These are phyloP conservation scores for Dillenia turbinata DNA, from an alignment of 164 flowering plant genomes.

Conservation along the genomic window DNA sequence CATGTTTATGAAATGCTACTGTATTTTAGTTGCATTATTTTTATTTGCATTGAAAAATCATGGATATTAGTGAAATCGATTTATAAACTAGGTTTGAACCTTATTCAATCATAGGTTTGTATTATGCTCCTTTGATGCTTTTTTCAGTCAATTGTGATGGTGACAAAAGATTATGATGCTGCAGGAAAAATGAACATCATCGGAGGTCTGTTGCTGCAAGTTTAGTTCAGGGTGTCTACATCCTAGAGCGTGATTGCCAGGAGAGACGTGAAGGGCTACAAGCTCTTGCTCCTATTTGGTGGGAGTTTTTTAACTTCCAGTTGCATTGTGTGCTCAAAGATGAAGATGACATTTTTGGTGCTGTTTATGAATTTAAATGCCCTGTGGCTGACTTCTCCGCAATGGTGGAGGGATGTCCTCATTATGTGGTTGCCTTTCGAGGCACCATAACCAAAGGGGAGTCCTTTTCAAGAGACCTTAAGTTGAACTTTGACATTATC, in stretches of 20 bases:
- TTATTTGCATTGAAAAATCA: too few species aligned
- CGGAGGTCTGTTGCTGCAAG: constrained; percentile 76
- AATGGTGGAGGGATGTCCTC: constrained; percentile 30
- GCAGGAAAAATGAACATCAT: constrained; percentile 63
- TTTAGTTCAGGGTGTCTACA: constrained; percentile 79
- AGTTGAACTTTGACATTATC: constrained; percentile 51
- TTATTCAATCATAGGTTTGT: too few species aligned
- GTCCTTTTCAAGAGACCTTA: constrained; percentile 55
- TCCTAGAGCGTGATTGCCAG: constrained; percentile 79
- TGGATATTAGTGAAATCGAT: too few species aligned
- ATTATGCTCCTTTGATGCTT: too few species aligned
- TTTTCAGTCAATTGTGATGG: too few species aligned
- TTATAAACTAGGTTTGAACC: too few species aligned
- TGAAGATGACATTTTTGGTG: constrained; percentile 78
- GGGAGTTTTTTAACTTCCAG: constrained; percentile 63
- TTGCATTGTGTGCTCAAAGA: constrained; percentile 49
- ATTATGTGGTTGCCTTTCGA: constrained; percentile 72
- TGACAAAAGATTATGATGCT: too few species aligned
- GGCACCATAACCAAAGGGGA: constrained; percentile 70
- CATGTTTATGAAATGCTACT: too few species aligned
- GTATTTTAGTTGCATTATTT: too few species aligned
- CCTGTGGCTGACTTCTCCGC: constrained; percentile 9
- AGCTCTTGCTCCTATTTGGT: constrained; percentile 95
- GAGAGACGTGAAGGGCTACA: constrained; percentile 42
- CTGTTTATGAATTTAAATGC: constrained; percentile 48